A percentile compares a stretch with the other conserved stretches of the same genome.
Evolutionary conservation across 192 early-diverging fungal genomes (phyloP).

Genomic region (Linnemannia schmuckeri): DNA sequence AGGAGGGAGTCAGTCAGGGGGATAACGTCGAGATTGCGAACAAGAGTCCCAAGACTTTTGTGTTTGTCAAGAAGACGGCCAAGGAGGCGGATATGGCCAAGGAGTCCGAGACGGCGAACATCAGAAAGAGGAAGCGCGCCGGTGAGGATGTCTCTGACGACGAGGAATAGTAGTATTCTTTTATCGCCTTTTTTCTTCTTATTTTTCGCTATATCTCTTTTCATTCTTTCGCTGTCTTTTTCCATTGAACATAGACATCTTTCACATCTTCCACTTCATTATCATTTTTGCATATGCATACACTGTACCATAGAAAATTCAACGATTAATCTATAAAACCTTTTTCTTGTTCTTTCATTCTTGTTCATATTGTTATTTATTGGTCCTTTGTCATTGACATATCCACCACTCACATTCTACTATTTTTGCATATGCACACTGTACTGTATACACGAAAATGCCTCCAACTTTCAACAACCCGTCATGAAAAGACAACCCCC

Average conservation of each 20-base stretch:
- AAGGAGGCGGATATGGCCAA: slow-evolving; percentile 60
- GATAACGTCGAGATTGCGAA: slow-evolving; percentile 85
- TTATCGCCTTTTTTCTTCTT: neutral
- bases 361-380: neutral
- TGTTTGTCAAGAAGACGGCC: slow-evolving; percentile 72
- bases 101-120: slow-evolving; percentile 35
- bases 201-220: neutral
- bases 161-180: slow-evolving; percentile 15
- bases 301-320: neutral
- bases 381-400: too few relatives aligned
- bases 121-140: slow-evolving; percentile 51
- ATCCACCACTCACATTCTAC: too few relatives aligned
- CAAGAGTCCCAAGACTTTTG: slow-evolving; percentile 75
- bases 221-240: neutral
- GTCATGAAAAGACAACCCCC: too few relatives aligned
- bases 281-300: neutral
- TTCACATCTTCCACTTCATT: neutral
- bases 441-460: too few relatives aligned
- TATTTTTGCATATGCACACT: too few relatives aligned
- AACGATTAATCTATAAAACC: neutral
- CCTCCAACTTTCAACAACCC: too few relatives aligned
- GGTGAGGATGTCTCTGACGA: slow-evolving; percentile 55
- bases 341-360: neutral
- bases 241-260: neutral
- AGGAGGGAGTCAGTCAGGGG: slow-evolving; percentile 79